phyloP scores from a whole-genome alignment of 2,329 filamentous ascomycete species.

The Pezicula neosporulosa region DNA sequence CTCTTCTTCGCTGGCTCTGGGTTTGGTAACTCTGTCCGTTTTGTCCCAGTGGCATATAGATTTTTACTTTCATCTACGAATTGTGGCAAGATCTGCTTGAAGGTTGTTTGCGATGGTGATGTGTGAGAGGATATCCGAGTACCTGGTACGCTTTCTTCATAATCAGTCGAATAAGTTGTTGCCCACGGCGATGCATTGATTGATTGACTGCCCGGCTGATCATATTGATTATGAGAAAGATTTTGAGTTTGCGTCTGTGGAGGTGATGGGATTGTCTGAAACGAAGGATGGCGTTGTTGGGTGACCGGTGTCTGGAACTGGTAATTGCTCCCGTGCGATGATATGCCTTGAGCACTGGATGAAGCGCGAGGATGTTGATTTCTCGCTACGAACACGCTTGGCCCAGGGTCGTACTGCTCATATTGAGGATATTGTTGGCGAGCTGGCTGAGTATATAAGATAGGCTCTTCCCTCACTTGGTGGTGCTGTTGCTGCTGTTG shows the following conservation, averaged over 20 bases:
- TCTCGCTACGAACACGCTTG: neutral
- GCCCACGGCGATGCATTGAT: no score
- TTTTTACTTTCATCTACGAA: neutral
- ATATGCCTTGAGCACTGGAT: neutral
- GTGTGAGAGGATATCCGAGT: neutral
- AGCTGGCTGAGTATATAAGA: neutral
- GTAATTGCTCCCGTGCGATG: neutral
- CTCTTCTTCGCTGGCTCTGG: conserved; percentile 11
- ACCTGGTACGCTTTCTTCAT: no score
- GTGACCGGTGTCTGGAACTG: neutral
- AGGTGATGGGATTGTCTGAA: neutral
- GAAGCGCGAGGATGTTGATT: neutral
- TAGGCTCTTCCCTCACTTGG: neutral
- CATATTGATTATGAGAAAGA: no score
- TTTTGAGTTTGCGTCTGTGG: neutral
- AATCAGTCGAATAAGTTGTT: no score
- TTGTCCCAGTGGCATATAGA: neutral
- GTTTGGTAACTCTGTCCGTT: conserved; percentile 9
- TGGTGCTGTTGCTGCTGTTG: neutral
- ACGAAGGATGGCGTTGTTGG: neutral
- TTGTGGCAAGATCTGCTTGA: neutral
- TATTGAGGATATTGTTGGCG: neutral
- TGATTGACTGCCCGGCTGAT: no score
- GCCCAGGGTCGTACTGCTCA: neutral
- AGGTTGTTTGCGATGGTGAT: neutral